Base-by-base conservation (phyloP, 2,329 filamentous ascomycete species). In the Cladosporium oxysporum region DNA sequence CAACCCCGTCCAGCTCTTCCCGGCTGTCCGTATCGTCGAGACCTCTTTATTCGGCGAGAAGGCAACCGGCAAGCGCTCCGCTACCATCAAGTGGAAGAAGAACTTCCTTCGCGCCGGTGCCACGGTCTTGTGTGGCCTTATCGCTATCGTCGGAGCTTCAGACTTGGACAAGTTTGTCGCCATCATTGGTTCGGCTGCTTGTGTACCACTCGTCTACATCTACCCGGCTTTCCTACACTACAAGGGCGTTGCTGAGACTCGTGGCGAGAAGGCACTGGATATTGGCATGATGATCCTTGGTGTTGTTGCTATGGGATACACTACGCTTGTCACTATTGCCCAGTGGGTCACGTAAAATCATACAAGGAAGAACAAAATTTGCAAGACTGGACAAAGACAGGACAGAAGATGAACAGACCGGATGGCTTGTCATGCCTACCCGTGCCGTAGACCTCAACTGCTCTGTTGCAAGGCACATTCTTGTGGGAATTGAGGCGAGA, bases 131-230 rank as follows among this genome's bases (percentile, higher is more conserved):
- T 90, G 88, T 69, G 87, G 86, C 10, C 80, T 81, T 23, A 81
- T 92, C 52, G 83, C 88, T 18, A 85, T 90, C 14, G 71, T 87
- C 1, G 90, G 90, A 18, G 88, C 89, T 0, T 87, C 84, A 50
- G 88, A 91, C 74, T 79, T 92, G 67, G 90, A 92, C 77, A 88
- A 89, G 68, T 92, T 92, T 70, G 90, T 92, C 14, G 87, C 90
- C 0, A 79, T 92, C 57, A 91, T 92, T 69, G 90, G 90, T 14
- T 88, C 86, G 44, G 87, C 91, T 72, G 90, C 90, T 1, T 92
- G 90, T 71, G 88, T 92, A 63, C 90, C 90, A 16, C 77, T 92
- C 69, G 90, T 92, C 12, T 92, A 92, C 77, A 90, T 92, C 66
- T 92, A 92, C 73, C 90, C 91, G 52, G 85, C 90, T 0, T 88